Percentiles rank a stretch among this genome's conserved stretches.
Conservation (phyloP, 2,329 filamentous ascomycete species). For the Botrytis aclada region DNA sequence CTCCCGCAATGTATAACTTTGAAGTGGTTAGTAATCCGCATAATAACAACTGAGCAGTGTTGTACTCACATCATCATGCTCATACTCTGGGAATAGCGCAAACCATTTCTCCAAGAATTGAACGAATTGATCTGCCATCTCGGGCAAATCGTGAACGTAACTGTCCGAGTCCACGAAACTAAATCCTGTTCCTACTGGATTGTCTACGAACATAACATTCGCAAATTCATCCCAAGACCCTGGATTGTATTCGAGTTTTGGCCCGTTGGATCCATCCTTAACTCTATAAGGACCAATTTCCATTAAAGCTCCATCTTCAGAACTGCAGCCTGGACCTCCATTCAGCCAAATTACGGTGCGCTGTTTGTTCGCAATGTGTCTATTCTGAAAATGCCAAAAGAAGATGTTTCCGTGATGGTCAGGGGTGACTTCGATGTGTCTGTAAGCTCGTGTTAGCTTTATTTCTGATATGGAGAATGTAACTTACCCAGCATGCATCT, state of each 20-base stretch:
- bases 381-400: conserved; percentile 97
- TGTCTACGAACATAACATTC: conserved; percentile 94
- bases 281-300: conserved; percentile 83
- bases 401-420: conserved; percentile 90
- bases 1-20: conserved; percentile 89
- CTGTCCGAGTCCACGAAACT: conserved; percentile 92
- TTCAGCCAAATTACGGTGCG: conserved; percentile 96
- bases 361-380: conserved; percentile 88
- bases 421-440: conserved; percentile 85
- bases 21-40: conserved; percentile 27
- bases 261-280: conserved; percentile 58
- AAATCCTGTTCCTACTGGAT: conserved; percentile 93
- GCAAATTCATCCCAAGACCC: conserved; percentile 99
- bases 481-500: conserved; percentile 96
- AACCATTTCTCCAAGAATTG: conserved; percentile 92
- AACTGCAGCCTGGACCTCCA: conserved; percentile 94
- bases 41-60: neutral
- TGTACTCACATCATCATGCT: conserved; percentile 80
- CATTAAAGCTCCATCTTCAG: conserved; percentile 94
- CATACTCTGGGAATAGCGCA: conserved; percentile 83
- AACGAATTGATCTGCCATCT: conserved; percentile 88
- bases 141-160: conserved; percentile 77
- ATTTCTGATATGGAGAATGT: conserved; percentile 8
- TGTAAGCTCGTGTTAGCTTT: conserved; percentile 39
- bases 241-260: conserved; percentile 71